A percentile compares a stretch with the other conserved stretches of the same genome.
Conservation (phyloP, 208 protist species). For the Crithidia acanthocephali region DNA sequence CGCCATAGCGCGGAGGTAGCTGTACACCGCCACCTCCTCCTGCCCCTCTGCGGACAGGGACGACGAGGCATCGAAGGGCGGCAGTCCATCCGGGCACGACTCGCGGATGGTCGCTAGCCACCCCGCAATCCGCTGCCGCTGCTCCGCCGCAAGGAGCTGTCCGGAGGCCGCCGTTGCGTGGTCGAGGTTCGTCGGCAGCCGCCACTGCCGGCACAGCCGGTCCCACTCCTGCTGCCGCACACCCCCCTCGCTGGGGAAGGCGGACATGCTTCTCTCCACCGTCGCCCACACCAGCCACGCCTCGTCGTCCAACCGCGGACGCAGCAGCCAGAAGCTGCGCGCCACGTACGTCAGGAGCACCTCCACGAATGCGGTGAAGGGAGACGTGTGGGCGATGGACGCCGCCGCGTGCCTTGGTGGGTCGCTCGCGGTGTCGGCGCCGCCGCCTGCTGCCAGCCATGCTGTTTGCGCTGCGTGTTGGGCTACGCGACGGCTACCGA, state of each 20-base stretch:
- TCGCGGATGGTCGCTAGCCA: slow-evolving; percentile 24
- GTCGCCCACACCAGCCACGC: slow-evolving; percentile 48
- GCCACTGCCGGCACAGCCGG: slow-evolving; percentile 36
- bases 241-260: slow-evolving; percentile 11
- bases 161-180: slow-evolving; percentile 36
- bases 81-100: not conserved
- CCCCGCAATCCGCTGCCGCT: slow-evolving; percentile 22
- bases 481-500: not conserved
- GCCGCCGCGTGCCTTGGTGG: not conserved
- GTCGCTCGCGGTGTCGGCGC: not conserved
- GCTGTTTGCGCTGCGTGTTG: not conserved
- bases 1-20: slow-evolving; percentile 60
- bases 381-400: not conserved
- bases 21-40: slow-evolving; percentile 54
- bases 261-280: slow-evolving; percentile 30
- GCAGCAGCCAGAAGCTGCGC: slow-evolving; percentile 70
- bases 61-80: not conserved
- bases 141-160: slow-evolving; percentile 39
- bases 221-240: slow-evolving; percentile 37
- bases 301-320: slow-evolving; percentile 50
- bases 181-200: slow-evolving; percentile 43
- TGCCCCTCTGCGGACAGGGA: not conserved
- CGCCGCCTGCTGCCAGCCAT: slow-evolving; percentile 20
- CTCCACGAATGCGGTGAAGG: slow-evolving; percentile 48
- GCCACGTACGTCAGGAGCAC: slow-evolving; percentile 63